Percentiles rank a stretch among this genome's conserved stretches.
These are phyloP conservation scores for Populus tremula DNA, from an alignment of 345 rosid species.

Conservation along the genomic window DNA sequence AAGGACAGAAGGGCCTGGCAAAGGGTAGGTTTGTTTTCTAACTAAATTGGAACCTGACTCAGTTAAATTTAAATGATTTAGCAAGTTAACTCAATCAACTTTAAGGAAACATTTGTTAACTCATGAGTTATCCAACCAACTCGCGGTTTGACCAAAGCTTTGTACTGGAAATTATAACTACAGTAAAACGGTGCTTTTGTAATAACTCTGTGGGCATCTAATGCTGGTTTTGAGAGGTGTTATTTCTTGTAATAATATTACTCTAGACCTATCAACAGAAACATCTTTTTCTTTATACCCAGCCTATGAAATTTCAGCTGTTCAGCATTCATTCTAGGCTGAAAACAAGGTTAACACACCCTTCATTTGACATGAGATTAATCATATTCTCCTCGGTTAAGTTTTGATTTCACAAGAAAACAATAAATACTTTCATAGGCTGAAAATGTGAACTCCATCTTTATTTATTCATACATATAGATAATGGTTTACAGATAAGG, in stretches of 20 bases:
- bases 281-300: background rate
- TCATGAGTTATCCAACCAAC: too few relatives aligned
- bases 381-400: background rate
- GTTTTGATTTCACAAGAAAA: background rate
- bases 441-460: background rate
- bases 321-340: too few relatives aligned
- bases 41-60: too few relatives aligned
- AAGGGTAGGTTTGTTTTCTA: too few relatives aligned
- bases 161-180: too few relatives aligned
- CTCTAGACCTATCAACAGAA: background rate
- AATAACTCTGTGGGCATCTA: background rate
- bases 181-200: too few relatives aligned
- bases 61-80: too few relatives aligned
- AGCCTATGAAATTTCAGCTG: background rate
- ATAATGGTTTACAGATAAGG: background rate
- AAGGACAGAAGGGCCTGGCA: too few relatives aligned
- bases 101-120: too few relatives aligned
- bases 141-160: too few relatives aligned
- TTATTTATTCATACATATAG: slow-evolving; percentile 18
- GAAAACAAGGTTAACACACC: too few relatives aligned
- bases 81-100: too few relatives aligned
- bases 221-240: background rate
- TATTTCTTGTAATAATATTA: background rate
- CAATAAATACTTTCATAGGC: background rate
- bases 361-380: background rate